Evolutionary conservation across 1,284 basidiomycete species (phyloP), one percentile per base, ranked within the genome.

Genomic region (Grifola frondosa): DNA sequence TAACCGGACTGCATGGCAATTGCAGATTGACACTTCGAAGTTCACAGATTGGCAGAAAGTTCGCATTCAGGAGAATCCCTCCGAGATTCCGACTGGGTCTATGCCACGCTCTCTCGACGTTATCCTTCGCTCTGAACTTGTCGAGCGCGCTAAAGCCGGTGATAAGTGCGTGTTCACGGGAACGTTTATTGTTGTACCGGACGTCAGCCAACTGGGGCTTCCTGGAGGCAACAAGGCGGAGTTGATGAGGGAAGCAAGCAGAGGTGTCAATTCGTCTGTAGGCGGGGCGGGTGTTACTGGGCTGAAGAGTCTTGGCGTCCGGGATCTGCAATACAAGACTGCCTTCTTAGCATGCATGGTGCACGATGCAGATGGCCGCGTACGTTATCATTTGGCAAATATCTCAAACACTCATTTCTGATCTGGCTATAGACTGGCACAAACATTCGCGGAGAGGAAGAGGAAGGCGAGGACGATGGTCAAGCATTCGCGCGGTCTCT

Each of bases 41-140:
- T 99, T 99, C 67, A 90, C 91, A 7, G 97, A 99, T 65, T 99
- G 97, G 97, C 97, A 99, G 66, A 98, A 97, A 66, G 94, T 99
- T 31, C 86, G 97, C 41, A 98, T 99, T 43, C 97, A 99, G 63
- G 97, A 99, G 70, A 99, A 99, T 60, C 88, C 96, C 11, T 97
- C 95, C 35, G 96, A 99, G 68, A 99, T 99, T 48, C 97, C 97
- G 1, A 99, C 96, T 0, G 97, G 97, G 1, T 92, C 88, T 8
- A 99, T 98, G 96, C 95, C 95, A n/a, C 83, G 96, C 28, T 88
- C 84, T 17, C 73, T 99, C 40, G 97, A 99, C 63, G 95, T 99
- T 26, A 93, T 99, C 50, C 80, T 99, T 11, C 89, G 97, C 25
- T 86, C 87, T 8, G 97, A 99, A 62, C 80, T 97, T 52, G 97